Evolutionary conservation across 768 basidiomycete species (phyloP).

Genomic region (Mycena kentingensis): DNA sequence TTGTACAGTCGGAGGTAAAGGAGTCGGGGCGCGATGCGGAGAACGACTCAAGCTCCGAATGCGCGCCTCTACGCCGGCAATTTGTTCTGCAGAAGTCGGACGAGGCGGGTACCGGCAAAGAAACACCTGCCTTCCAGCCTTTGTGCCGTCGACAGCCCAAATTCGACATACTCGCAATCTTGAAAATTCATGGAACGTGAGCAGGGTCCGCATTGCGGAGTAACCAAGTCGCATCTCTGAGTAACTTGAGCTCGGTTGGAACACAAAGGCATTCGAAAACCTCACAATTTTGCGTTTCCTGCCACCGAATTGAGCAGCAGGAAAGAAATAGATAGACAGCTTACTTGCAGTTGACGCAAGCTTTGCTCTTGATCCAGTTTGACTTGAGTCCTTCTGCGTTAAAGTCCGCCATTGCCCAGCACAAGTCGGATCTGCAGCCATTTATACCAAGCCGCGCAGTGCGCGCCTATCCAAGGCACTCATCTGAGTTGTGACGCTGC

Average conservation of each 20-base stretch:
- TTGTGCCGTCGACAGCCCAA: not conserved
- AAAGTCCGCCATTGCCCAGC: not conserved
- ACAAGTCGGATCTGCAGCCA: not conserved
- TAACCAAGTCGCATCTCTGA: not conserved
- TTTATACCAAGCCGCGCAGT: not conserved
- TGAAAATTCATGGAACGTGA: slow-evolving; percentile 2
- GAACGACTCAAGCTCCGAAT: not conserved
- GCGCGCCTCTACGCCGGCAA: slow-evolving; percentile 1
- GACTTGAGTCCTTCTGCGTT: not conserved
- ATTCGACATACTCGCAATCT: slow-evolving; percentile 5
- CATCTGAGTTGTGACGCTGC: too few relatives aligned
- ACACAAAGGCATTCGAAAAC: not conserved
- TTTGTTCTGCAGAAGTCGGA: not conserved
- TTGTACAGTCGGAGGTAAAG: too few relatives aligned
- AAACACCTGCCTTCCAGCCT: not conserved
- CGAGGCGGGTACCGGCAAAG: not conserved
- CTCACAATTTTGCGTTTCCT: slow-evolving; percentile 9
- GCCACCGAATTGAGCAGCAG: not conserved
- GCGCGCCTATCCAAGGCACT: too few relatives aligned
- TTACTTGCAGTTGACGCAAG: slow-evolving; percentile 6
- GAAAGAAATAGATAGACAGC: not conserved
- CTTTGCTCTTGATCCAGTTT: slow-evolving; percentile 3
- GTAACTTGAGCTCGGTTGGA: not conserved
- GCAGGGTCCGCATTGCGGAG: not conserved
- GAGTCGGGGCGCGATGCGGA: too few relatives aligned